Evolutionary conservation across 2,329 filamentous ascomycete genomes (phyloP), one percentile per base, ranked within the genome.

Genomic region (Verticillium dahliae): DNA sequence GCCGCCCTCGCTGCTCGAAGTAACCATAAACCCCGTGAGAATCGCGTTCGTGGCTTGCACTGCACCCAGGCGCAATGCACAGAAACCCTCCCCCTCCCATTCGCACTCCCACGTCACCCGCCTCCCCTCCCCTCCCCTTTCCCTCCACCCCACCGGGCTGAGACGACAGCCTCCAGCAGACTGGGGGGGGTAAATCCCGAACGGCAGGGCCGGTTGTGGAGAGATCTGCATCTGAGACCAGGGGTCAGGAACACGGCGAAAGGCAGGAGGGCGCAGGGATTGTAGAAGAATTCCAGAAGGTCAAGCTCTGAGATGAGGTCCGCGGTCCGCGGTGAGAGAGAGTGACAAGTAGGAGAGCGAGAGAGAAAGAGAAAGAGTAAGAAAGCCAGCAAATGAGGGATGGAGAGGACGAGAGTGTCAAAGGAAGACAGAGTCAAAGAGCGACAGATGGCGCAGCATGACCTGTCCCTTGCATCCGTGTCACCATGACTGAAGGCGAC

Each of bases 191-290:
- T 54, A 59, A 59, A 34, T 54, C 58, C 58, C 58, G 58, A 55
- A 54, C 50, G 58, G 55, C 58, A 59, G 58, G 58, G 58, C 34
- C 22, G 34, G 45, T 34, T 59, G 58, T 59, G 58, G 58, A 55
- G 58, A 59, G 58, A 59, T 59, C 58, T 59, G 58, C 58, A 52
- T 45, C 41, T 50, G 31, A 22, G 58, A 34, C 58, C 41, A 18
- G 54, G 54, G 33, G 27, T 10, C 54, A 33, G 27, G 54, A 31
- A 56, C 33, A 14, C 27, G 34, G 6, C 18, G 9, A 13, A 15
- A 34, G 35, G 22, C 38, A 34, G 57, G 15, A 45, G 39, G 14
- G 13, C 38, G 10, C 57, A 58, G 57, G 57, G 57, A 58, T 58
- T 39, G 37, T 58, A 37, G 57, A 58, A 58, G 38, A 7, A 35